A percentile compares a stretch with the other conserved stretches of the same genome.
Evolutionary conservation across 352 stramenopile genomes (phyloP).

Genomic region (Poterioochromonas sp.): DNA sequence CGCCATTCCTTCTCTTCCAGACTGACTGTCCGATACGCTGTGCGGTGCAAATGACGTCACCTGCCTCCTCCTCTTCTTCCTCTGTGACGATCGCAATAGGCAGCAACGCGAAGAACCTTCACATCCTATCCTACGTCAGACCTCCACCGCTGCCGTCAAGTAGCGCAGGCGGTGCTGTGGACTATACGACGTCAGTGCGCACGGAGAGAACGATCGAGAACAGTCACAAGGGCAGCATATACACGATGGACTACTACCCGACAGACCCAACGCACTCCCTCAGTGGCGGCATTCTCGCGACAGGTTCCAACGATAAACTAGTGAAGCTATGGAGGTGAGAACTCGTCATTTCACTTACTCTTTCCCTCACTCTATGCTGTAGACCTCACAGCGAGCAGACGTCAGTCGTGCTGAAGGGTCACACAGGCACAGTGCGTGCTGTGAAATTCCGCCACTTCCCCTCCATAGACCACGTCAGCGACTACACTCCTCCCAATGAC

Average conservation of each 20-base stretch:
- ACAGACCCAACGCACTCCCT: too few species aligned
- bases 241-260: not conserved
- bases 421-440: conserved; percentile 6
- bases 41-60: too few species aligned
- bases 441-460: not conserved
- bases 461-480: too few species aligned
- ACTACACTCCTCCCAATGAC: too few species aligned
- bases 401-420: not conserved
- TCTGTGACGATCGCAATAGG: not conserved
- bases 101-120: not conserved
- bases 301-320: conserved; percentile 21
- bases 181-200: not conserved
- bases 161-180: too few species aligned
- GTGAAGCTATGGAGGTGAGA: not conserved
- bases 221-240: conserved; percentile 9
- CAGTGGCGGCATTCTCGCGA: too few species aligned
- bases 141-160: not conserved
- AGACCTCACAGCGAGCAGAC: not conserved
- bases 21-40: too few species aligned
- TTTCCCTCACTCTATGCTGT: too few species aligned
- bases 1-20: not conserved
- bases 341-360: too few species aligned
- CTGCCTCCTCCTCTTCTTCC: too few species aligned
- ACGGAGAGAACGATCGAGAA: not conserved
- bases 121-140: not conserved